Base-by-base conservation (phyloP, 805 yeast genomes). In the Teunomyces atbi region DNA sequence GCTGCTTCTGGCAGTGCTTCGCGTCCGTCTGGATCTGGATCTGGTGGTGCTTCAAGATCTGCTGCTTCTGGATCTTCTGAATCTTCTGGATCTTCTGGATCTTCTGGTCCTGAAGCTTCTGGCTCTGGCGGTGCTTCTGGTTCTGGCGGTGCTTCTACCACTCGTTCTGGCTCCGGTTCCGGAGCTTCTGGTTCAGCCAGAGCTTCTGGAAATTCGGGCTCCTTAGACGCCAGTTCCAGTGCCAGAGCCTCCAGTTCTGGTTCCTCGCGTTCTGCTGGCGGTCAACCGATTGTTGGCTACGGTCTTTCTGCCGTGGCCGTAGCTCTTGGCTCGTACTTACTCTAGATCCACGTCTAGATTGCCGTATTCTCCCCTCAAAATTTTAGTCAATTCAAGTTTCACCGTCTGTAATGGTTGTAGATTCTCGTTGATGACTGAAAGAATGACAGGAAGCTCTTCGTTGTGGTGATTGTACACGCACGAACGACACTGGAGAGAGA, bases 51-150 rank as follows among this genome's bases (percentile, higher is more conserved):
- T 11, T 36, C 46, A 12, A 13, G 41, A 3, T 19, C 41, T n/a
- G 36, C 39, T 6, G 35, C 44, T 18, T 42, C 49, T 4, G 50
- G 44, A n/a, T 37, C 50, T 20, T 32, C 46, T 16, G 42, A 49
- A 27, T 41, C 46, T 35, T 44, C 46, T 6, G 30, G 11, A 3
- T 23, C 42, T 16, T 29, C 47, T 12, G 43, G 50, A n/a, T n/a
- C n/a, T n/a, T 42, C 46, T 16, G 27, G 23, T n/a, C 26, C 46
- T n/a, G 41, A 49, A 23, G 42, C 47, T 41, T 43, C 46, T 2
- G 29, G 5, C 5, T 19, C 42, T 32, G 46, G 44, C 13, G 41
- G 45, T 23, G 41, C 41, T 16, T 37, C 41, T 11, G 19, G 43
- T 13, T 20, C 27, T 19, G n/a, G n/a, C n/a, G n/a, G n/a, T n/a